A percentile compares a stretch with the other conserved stretches of the same genome.
phyloP scores from a whole-genome alignment of 1,139 yeast genomes.

The Blastobotrys apis region DNA sequence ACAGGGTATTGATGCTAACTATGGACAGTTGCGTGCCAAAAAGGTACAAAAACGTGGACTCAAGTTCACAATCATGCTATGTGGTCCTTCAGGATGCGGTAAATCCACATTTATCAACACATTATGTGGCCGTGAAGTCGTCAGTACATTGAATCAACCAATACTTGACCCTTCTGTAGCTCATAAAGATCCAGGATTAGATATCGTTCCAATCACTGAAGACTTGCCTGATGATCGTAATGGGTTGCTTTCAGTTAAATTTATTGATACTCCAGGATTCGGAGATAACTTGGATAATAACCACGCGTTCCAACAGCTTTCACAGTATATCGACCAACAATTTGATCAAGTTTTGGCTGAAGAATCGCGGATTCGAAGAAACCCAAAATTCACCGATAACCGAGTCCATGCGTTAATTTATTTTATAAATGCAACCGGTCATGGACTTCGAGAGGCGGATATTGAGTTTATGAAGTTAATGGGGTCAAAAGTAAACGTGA shows the following conservation, averaged over 20 bases:
- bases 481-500: slow-evolving; percentile 76
- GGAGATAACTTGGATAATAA: slow-evolving; percentile 68
- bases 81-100: slow-evolving; percentile 80
- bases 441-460: slow-evolving; percentile 70
- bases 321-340: slow-evolving; percentile 77
- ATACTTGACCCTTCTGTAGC: slow-evolving; percentile 42
- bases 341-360: slow-evolving; percentile 92
- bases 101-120: slow-evolving; percentile 82
- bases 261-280: slow-evolving; percentile 75
- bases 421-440: slow-evolving; percentile 71
- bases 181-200: slow-evolving; percentile 46
- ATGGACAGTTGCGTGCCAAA: slow-evolving; percentile 47
- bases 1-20: slow-evolving; percentile 1
- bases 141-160: slow-evolving; percentile 36
- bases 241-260: slow-evolving; percentile 61
- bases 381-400: slow-evolving; percentile 73
- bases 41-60: slow-evolving; percentile 83
- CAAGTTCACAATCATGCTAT: slow-evolving; percentile 75
- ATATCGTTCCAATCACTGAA: slow-evolving; percentile 42
- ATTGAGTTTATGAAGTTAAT: slow-evolving; percentile 74
- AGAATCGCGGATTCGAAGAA: slow-evolving; percentile 87
- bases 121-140: slow-evolving; percentile 81
- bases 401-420: slow-evolving; percentile 70
- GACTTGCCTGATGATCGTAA: slow-evolving; percentile 54
- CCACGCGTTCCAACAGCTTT: slow-evolving; percentile 67